Percentiles rank a stretch among this genome's conserved stretches.
Conservation (phyloP, 2,329 filamentous ascomycete species). For the Fusarium odoratissimum region DNA sequence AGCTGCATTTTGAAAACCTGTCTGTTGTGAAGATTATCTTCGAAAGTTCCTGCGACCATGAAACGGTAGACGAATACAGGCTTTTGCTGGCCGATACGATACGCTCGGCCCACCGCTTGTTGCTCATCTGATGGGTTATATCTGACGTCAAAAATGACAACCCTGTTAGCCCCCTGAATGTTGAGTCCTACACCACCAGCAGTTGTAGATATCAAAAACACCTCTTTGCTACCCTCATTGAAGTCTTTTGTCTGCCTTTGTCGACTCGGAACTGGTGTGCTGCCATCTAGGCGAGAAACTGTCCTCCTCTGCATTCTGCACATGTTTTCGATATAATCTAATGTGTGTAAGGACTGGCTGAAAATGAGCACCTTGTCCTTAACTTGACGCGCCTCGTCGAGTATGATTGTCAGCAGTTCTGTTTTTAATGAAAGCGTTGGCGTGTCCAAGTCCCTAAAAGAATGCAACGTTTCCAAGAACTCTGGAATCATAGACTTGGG, state of each 20-base stretch:
- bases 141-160: constrained; percentile 85
- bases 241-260: constrained; percentile 75
- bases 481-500: constrained; percentile 44
- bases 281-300: constrained; percentile 75
- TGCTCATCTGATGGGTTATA: constrained; percentile 87
- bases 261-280: constrained; percentile 65
- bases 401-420: constrained; percentile 73
- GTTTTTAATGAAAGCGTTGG: constrained; percentile 75
- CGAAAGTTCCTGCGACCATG: constrained; percentile 81
- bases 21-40: constrained; percentile 78
- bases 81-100: constrained; percentile 85
- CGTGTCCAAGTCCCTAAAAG: constrained; percentile 55
- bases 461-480: constrained; percentile 52
- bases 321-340: constrained; percentile 74
- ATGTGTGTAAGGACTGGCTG: constrained; percentile 75
- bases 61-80: constrained; percentile 88
- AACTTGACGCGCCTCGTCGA: constrained; percentile 69
- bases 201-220: constrained; percentile 85
- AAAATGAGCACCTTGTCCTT: constrained; percentile 86
- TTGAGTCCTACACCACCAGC: constrained; percentile 89
- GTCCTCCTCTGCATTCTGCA: constrained; percentile 62
- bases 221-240: constrained; percentile 66
- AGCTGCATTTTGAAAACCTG: constrained; percentile 86
- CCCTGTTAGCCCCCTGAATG: constrained; percentile 83
- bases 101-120: constrained; percentile 87